Evolutionary conservation across 352 stramenopile species (phyloP).

Genomic region (Saprolegnia diclina): DNA sequence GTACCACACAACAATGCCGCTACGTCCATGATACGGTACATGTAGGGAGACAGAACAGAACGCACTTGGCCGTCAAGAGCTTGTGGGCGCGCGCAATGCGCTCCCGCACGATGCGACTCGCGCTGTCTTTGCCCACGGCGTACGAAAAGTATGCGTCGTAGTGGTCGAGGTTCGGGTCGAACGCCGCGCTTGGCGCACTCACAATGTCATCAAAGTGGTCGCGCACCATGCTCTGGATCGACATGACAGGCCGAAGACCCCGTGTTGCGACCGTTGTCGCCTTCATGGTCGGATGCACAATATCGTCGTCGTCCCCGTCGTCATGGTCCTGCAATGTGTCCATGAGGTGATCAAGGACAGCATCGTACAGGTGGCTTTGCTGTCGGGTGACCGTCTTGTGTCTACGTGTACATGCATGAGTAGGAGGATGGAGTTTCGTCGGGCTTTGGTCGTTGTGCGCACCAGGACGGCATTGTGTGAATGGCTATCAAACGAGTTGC

Average conservation of each 20-base stretch:
- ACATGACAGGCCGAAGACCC: conserved; percentile 2
- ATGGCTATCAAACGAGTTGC: no score
- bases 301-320: no score
- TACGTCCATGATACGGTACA: no score
- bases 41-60: not conserved
- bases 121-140: conserved; percentile 19
- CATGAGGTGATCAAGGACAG: no score
- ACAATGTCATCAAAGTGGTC: conserved; percentile 7
- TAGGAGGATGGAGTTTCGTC: no score
- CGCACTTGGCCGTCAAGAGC: conserved; percentile 16
- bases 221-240: not conserved
- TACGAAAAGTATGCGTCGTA: conserved; percentile 25
- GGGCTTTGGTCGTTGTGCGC: no score
- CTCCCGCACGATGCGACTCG: not conserved
- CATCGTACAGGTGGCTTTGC: no score
- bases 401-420: no score
- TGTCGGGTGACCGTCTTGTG: no score
- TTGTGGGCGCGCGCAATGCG: conserved; percentile 12
- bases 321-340: no score
- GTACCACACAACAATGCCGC: conserved; percentile 23
- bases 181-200: not conserved
- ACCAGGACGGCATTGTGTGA: no score
- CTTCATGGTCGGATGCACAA: no score
- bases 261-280: not conserved
- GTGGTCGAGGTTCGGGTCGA: conserved; percentile 16